These are phyloP conservation scores for Pythium chondricola DNA, from an alignment of 352 stramenopile species.

Conservation along the genomic window DNA sequence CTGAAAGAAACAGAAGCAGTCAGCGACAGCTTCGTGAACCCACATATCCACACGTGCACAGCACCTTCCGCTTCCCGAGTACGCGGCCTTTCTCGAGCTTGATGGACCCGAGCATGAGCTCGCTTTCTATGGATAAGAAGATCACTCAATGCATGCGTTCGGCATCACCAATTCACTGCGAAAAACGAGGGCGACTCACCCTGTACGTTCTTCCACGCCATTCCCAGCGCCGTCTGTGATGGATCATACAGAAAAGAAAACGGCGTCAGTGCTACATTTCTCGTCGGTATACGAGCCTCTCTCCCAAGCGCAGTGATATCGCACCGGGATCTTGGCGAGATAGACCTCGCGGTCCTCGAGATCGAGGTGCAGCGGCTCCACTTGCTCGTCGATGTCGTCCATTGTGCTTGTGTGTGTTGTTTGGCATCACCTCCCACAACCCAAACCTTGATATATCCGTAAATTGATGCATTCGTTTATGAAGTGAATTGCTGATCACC, in stretches of 20 bases:
- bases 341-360: slow-evolving; percentile 85
- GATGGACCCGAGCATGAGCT: slow-evolving; percentile 79
- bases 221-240: slow-evolving; percentile 53
- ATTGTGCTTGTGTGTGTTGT: slow-evolving; percentile 42
- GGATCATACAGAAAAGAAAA: slow-evolving; percentile 4
- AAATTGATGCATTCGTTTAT: too few species aligned
- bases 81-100: slow-evolving; percentile 75
- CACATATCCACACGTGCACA: background rate
- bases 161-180: background rate
- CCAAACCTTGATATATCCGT: too few species aligned
- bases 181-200: slow-evolving; percentile 22
- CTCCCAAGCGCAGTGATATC: slow-evolving; percentile 2
- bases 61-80: slow-evolving; percentile 66
- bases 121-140: slow-evolving; percentile 48
- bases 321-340: slow-evolving; percentile 80
- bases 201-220: slow-evolving; percentile 80
- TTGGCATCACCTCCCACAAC: too few species aligned
- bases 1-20: slow-evolving; percentile 18
- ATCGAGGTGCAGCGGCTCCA: slow-evolving; percentile 85
- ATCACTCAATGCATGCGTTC: background rate
- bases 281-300: too few species aligned
- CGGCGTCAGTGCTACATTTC: slow-evolving; percentile 1
- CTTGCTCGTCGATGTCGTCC: slow-evolving; percentile 84
- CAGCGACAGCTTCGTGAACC: background rate
- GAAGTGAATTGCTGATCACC: too few species aligned